Evolutionary conservation across 2,329 filamentous ascomycete genomes (phyloP).

Genomic region (Domatiomyces globalis): DNA sequence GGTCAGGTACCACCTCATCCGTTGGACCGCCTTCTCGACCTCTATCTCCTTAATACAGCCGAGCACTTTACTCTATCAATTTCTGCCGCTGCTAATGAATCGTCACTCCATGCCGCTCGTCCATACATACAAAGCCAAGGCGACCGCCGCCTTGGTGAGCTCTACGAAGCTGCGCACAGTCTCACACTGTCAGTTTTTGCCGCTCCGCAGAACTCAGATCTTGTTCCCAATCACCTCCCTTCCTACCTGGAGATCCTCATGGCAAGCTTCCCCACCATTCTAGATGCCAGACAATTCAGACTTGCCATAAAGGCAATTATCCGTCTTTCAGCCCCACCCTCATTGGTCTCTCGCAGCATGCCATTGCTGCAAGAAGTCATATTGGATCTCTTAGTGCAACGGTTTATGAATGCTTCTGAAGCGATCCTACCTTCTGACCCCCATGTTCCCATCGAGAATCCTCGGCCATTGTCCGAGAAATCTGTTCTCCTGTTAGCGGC

Average conservation of each 20-base stretch:
- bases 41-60: conserved; percentile 76
- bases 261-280: conserved; percentile 59
- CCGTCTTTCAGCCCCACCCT: conserved; percentile 67
- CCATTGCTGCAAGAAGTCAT: conserved; percentile 67
- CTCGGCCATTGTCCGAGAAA: conserved; percentile 54
- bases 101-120: conserved; percentile 57
- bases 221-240: conserved; percentile 59
- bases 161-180: conserved; percentile 84
- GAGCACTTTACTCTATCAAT: conserved; percentile 68
- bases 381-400: conserved; percentile 61
- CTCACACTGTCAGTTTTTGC: conserved; percentile 67
- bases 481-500: conserved; percentile 61
- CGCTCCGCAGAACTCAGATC: conserved; percentile 58
- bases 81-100: conserved; percentile 52
- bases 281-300: conserved; percentile 74
- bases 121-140: conserved; percentile 55
- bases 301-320: conserved; percentile 77
- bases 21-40: conserved; percentile 58
- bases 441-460: conserved; percentile 21
- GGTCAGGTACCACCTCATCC: conserved; percentile 48
- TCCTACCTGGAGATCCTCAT: conserved; percentile 76
- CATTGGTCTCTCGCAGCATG: conserved; percentile 55
- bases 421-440: conserved; percentile 31
- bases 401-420: conserved; percentile 43
- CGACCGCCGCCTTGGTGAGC: conserved; percentile 44